phyloP scores from a whole-genome alignment of 164 flowering plant species.

The Taxillus chinensis region DNA sequence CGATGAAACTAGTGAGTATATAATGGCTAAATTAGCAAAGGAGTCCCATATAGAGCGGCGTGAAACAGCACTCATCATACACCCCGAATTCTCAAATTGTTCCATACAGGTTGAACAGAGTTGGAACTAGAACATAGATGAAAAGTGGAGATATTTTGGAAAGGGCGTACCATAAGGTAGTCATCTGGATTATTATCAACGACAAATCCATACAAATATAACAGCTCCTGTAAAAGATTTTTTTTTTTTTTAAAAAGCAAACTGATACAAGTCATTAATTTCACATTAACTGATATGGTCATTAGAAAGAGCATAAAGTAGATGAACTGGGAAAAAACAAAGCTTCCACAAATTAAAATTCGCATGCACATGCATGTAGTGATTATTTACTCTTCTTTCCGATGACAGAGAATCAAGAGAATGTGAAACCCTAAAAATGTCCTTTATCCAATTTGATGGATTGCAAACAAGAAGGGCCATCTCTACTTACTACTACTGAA shows the following conservation, averaged over 20 bases:
- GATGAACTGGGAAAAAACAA: not conserved
- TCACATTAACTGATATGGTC: not conserved
- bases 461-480: too few relatives aligned
- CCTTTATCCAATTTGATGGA: not conserved
- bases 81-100: not conserved
- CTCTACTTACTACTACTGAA: too few relatives aligned
- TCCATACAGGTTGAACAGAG: not conserved
- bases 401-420: not conserved
- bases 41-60: too few relatives aligned
- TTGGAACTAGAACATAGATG: not conserved
- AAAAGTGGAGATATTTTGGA: not conserved
- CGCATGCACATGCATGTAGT: not conserved
- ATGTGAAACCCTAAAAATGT: not conserved
- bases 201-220: conserved; percentile 93
- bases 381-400: not conserved
- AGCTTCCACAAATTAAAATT: not conserved
- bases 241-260: conserved; percentile 1
- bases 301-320: not conserved
- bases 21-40: too few relatives aligned
- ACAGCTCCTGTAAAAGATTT: conserved; percentile 73
- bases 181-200: conserved; percentile 87
- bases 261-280: not conserved
- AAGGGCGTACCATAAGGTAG: conserved; percentile 75
- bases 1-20: too few relatives aligned
- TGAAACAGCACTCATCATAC: not conserved